Base-by-base conservation (phyloP, 441 rosid species). In the Biscutella laevigata region DNA sequence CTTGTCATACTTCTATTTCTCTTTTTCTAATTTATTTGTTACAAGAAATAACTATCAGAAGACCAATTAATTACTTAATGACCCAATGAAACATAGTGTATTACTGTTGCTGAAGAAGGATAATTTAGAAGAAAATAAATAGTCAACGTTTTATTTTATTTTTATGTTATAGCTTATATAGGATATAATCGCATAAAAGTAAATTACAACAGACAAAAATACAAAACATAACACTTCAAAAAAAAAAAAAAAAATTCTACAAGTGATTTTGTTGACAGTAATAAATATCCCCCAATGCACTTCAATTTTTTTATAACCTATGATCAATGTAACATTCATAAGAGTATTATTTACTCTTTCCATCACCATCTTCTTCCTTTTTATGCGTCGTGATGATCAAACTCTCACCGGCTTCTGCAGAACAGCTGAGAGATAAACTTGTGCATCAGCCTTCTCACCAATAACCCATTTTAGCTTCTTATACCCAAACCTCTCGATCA, bases 391-490 rank as follows among this genome's bases (percentile, higher is more conserved):
- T n/a, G n/a, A n/a, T n/a, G 27, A 59, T 71, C 81, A 82, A 50
- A 49, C 72, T 71, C 98, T 81, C 36, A 71, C 79, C 0, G 96
- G 96, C 75, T 92, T 92, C 64, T 88, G 98, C 33, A 92, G 77
- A 68, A 88, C 94, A 62, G 95, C 89, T 26, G 98, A 86, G 42
- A 92, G 79, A 50, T 80, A 73, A 17, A 80, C 73, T 67, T 92
- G 81, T 11, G 75, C 41, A 70, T 88, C 91, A 9, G 44, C 39
- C 64, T 88, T 88, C 76, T 86, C 97, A 8, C 98, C 97, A 6
- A 84, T 75, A n/a, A 82, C 94, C 95, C 96, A 92, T 65, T 86
- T 92, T 59, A 92, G 75, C 75, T 92, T 92, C 73, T 82, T 92
- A 61, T 92, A 88, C 33, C 94, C 88, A 32, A 92, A 81, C 48